These are phyloP conservation scores for Penicillium atrosanguineum DNA, from an alignment of 495 filamentous ascomycete species.

Conservation along the genomic window DNA sequence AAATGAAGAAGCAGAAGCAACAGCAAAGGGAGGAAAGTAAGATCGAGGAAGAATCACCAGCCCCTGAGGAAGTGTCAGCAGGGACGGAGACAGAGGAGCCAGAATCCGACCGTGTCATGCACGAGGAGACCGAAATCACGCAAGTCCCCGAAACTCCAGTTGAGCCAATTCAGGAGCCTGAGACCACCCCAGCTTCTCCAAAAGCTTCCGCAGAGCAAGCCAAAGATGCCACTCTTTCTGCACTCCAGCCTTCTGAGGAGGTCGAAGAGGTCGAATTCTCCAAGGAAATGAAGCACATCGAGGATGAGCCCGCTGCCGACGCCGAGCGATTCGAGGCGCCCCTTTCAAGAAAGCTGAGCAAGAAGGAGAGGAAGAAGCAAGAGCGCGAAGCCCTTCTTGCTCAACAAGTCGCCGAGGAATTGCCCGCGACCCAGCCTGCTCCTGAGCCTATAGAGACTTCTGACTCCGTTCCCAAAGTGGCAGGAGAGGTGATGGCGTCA, in stretches of 20 bases:
- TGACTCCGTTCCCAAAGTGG: neutral
- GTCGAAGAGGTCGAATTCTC: slow-evolving; percentile 8
- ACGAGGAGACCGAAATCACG: neutral
- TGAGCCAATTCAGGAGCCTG: slow-evolving; percentile 1
- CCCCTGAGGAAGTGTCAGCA: neutral
- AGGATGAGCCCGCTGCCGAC: slow-evolving; percentile 2
- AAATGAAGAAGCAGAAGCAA: slow-evolving; percentile 22
- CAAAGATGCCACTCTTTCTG: neutral
- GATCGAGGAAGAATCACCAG: slow-evolving; percentile 1
- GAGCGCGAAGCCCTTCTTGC: slow-evolving; percentile 16
- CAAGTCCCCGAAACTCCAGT: slow-evolving; percentile 1
- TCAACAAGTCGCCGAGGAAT: slow-evolving; percentile 10
- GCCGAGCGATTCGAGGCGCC: slow-evolving; percentile 11
- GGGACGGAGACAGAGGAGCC: slow-evolving; percentile 4
- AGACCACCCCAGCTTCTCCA: neutral
- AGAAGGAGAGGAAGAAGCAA: slow-evolving; percentile 34
- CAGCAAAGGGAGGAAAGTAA: slow-evolving; percentile 1
- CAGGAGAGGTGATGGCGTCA: neutral
- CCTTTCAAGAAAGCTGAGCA: slow-evolving; percentile 25
- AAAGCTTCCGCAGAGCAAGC: neutral
- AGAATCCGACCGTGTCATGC: neutral
- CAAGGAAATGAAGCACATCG: slow-evolving; percentile 3
- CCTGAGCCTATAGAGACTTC: slow-evolving; percentile 1
- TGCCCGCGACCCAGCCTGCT: slow-evolving; percentile 1
- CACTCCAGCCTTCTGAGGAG: neutral